Percentiles rank a stretch among this genome's conserved stretches.
These are phyloP conservation scores for Pseudogymnoascus sp. DNA, from an alignment of 2,329 filamentous ascomycete species.

Conservation along the genomic window DNA sequence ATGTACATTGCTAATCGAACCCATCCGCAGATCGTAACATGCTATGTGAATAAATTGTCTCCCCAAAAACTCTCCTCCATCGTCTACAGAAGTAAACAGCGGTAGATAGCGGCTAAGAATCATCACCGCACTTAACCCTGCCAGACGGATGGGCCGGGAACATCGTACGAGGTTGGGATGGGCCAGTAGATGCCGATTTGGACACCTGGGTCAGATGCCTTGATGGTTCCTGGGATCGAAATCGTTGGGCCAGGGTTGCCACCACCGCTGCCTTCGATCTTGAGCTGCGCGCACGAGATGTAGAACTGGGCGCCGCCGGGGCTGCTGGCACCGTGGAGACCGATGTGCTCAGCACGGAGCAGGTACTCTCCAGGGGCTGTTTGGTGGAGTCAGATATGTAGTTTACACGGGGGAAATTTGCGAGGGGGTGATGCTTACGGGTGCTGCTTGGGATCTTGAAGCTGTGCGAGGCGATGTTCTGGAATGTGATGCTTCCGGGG, in stretches of 20 bases:
- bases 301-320: too few relatives aligned
- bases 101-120: neutral
- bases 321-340: conserved; percentile 25
- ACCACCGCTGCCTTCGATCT: conserved; percentile 21
- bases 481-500: neutral
- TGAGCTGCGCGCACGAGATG: conserved; percentile 21
- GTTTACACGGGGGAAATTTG: neutral
- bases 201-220: conserved; percentile 22
- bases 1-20: too few relatives aligned
- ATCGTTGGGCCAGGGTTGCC: conserved; percentile 19
- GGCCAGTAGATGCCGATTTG: conserved; percentile 13
- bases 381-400: neutral
- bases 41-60: neutral
- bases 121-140: neutral
- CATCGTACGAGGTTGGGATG: conserved; percentile 28
- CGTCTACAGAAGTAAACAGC: neutral
- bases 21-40: neutral
- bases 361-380: neutral
- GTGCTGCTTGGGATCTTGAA: neutral
- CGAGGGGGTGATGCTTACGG: neutral
- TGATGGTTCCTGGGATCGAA: conserved; percentile 23
- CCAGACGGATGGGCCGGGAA: conserved; percentile 32
- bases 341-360: conserved; percentile 29
- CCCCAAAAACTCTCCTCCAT: neutral
- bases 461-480: neutral